Base-by-base conservation (phyloP, 768 basidiomycete genomes). In the Phylloporus sp. region DNA sequence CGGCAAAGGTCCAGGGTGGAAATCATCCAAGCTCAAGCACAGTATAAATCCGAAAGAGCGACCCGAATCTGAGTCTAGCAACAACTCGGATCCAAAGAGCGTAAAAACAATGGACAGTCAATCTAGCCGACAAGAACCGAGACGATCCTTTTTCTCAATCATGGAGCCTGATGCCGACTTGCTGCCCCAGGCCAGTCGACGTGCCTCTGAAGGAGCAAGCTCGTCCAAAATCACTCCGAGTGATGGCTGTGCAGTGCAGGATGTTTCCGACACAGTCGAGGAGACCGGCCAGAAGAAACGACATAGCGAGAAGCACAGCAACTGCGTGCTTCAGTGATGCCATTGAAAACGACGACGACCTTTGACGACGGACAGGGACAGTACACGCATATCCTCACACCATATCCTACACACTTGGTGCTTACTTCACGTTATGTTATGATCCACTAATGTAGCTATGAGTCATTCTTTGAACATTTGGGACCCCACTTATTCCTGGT, bases 41-140 rank as follows among this genome's bases (percentile, higher is more conserved):
- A 75, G 71, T 49, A 61, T 71, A 13, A 59, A 55, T 34, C 63
- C 61, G 29, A 63, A 69, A 35, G 81, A 80, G 39, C 75, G 81
- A 6, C 82, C 83, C 1, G 73, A 68, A 45, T 87, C 87, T 1
- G 67, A 81, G 57, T 76, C 78, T 18, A 88, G 86, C 63, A 75
- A 72, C 53, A 79, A 79, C 61, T 84, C 84, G 2, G 70, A 72
- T 5, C 72, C 76, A 8, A 80, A 80, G 45, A 88, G 86, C 58
- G 54, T 85, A 59, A 74, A 79, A 35, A 84, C 80, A 11, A 75
- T 77, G 13, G 76, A 74, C 50, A 79, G 75, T 46, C 58, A 72
- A 16, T 72, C 73, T 2, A 74, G 74, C 50, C 67, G 71, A 49
- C 64, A 61, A 46, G 80, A 67, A 34, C 57, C 67, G 16, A 67